Evolutionary conservation across 805 yeast genomes (phyloP).

Genomic region (Cyberlindnera saturnus): DNA sequence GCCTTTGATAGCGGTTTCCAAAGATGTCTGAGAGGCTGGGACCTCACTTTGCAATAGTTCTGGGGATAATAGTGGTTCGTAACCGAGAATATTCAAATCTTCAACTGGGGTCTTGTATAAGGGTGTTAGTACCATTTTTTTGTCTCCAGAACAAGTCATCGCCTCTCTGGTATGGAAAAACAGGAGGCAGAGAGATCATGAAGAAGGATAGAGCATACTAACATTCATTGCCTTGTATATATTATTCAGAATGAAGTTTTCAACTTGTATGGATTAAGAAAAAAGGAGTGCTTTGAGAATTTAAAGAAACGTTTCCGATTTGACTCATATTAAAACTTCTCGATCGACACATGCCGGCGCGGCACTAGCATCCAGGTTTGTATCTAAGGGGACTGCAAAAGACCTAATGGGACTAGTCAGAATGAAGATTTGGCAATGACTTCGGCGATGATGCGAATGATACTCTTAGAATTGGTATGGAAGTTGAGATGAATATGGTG

Average conservation of each 20-base stretch:
- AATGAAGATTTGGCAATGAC: no score
- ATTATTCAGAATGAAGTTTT: no score
- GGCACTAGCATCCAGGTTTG: background rate
- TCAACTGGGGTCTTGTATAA: conserved; percentile 37
- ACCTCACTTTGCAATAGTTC: conserved; percentile 83
- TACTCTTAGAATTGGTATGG: no score
- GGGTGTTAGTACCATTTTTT: conserved; percentile 2
- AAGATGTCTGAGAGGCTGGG: conserved; percentile 51
- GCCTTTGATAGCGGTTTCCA: conserved; percentile 65
- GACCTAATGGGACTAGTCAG: background rate
- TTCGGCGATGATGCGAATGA: no score
- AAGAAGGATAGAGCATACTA: no score
- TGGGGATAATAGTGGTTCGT: conserved; percentile 92
- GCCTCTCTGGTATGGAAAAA: no score
- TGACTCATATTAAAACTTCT: no score
- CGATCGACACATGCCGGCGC: background rate
- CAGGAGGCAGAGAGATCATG: no score
- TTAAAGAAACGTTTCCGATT: background rate
- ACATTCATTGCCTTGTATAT: no score
- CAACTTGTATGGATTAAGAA: background rate
- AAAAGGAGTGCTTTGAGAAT: background rate
- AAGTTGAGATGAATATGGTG: no score
- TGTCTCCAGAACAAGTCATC: no score
- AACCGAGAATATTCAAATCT: conserved; percentile 77
- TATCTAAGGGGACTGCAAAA: background rate